phyloP scores from a whole-genome alignment of 768 basidiomycete genomes.

The Dentipellis sp. region DNA sequence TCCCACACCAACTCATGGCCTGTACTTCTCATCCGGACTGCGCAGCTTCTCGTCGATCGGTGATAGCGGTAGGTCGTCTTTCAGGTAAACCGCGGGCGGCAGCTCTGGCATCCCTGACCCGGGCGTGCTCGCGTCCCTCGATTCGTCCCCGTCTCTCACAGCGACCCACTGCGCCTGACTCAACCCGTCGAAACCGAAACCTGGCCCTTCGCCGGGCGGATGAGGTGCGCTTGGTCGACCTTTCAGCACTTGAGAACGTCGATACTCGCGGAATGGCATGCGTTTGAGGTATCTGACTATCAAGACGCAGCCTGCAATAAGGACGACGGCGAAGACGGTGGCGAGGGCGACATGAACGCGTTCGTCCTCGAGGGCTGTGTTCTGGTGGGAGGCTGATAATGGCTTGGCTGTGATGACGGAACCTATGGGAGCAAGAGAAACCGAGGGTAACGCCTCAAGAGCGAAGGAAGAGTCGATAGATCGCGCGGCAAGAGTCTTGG shows the following conservation, averaged over 20 bases:
- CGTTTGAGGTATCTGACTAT: slow-evolving; percentile 8
- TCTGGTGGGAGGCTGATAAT: neutral
- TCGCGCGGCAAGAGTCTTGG: neutral
- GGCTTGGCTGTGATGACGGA: slow-evolving; percentile 4
- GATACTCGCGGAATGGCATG: neutral
- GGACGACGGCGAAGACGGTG: slow-evolving; percentile 4
- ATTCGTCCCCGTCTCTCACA: neutral
- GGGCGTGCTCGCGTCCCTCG: neutral
- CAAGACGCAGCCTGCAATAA: slow-evolving; percentile 4
- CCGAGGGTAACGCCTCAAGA: neutral
- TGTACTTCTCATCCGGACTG: neutral
- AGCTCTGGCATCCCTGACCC: neutral
- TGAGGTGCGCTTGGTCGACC: neutral
- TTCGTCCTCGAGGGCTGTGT: neutral
- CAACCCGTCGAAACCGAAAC: slow-evolving; percentile 1
- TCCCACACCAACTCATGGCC: neutral
- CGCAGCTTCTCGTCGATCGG: neutral
- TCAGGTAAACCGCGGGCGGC: slow-evolving; percentile 1
- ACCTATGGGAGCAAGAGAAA: neutral
- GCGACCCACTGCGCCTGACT: neutral
- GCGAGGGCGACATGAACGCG: slow-evolving; percentile 9
- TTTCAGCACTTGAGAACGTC: neutral
- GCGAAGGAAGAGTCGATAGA: too few species aligned
- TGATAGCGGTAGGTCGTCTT: neutral
- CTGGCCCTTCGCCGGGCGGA: neutral